Evolutionary conservation across 345 rosid species (phyloP), one percentile per base, ranked within the genome.

Genomic region (Eucalyptus camaldulensis): DNA sequence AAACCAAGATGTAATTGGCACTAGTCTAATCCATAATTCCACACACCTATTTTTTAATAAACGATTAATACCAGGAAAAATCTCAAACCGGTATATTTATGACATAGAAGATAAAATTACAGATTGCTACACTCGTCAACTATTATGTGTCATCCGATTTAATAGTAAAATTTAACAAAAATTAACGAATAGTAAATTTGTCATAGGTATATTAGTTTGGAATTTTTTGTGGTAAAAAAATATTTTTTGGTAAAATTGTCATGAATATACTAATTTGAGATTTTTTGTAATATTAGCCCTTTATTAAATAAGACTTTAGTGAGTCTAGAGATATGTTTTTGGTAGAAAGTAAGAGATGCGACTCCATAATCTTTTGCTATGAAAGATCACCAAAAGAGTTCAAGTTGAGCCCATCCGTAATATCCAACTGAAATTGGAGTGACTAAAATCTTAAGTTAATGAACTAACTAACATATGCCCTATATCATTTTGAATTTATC

Each of bases 81-180:
- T 6, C 2, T 3, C 4, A 53, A 19, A 53, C 0, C 2, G 2
- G 0, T 19, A 19, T 5, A 53, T 0, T 19, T 8, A 1, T 17
- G 10, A 21, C 24, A 21, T 8, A 19, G 0, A 49, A 53, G 2
- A 1, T 53, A 53, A 53, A 21, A 21, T 1, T 0, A 53, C 0
- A 53, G 2, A 2, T 21, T 21, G 0, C 0, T 53, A 21, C 0
- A 53, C 5, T 53, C 0, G 19, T 51, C 1, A 51, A 51, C 4
- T 3, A 0, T 51, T 1, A 3, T 6, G 22, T 17, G 2, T 3
- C 4, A 19, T 53, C 0, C 10, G 0, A 53, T 53, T 19, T 53
- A 53, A 53, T 1, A 19, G 1, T 53, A 8, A 53, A 53, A 19
- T 53, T 3, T 2, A 53, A 53, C 25, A 0, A 1, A 53, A 53